Evolutionary conservation across 2,329 filamentous ascomycete species (phyloP), one percentile per base, ranked within the genome.

Genomic region (Balansia obtecta): DNA sequence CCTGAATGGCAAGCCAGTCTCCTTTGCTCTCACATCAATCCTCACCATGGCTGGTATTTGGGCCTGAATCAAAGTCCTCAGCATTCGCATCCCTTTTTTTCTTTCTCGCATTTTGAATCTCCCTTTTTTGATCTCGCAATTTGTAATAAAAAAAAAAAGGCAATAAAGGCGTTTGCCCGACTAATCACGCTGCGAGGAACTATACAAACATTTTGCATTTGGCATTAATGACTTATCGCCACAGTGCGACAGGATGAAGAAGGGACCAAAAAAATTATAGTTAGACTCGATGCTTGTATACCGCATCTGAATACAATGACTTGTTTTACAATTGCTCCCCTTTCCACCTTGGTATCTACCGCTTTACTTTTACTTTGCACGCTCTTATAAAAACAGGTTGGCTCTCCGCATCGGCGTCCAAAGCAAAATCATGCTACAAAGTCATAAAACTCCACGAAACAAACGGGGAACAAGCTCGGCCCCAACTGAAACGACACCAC

Each of bases 171-270:
- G 10, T 48, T 48, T 27, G 40, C 34, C 5, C 38, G 46, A 37
- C 30, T 34, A 10, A 33, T 30, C 16, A 15, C 20, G 16, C 39
- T n/a, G 37, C 32, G 32, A 44, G 47, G 32, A 20, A 37, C 48
- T 44, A 48, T 43, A 48, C 51, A 41, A 45, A 46, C 30, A 12
- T 47, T 43, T 43, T 38, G 45, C 34, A 45, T 50, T 45, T 30
- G 22, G 30, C 48, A 32, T 50, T 43, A 32, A 40, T 44, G 37
- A 48, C 38, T 39, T 27, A 27, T 43, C 34, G 39, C 32, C 38
- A 38, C 37, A 20, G 41, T 15, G 37, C 18, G 40, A 39, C 33
- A 45, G 37, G 20, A 27, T 33, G 45, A 45, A 52, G n/a, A 22
- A 22, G 20, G 20, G 4, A 22, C 2, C 2, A 11, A 20, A 48